Evolutionary conservation across 1,284 basidiomycete species (phyloP).

Genomic region (Hortiboletus rubellus): DNA sequence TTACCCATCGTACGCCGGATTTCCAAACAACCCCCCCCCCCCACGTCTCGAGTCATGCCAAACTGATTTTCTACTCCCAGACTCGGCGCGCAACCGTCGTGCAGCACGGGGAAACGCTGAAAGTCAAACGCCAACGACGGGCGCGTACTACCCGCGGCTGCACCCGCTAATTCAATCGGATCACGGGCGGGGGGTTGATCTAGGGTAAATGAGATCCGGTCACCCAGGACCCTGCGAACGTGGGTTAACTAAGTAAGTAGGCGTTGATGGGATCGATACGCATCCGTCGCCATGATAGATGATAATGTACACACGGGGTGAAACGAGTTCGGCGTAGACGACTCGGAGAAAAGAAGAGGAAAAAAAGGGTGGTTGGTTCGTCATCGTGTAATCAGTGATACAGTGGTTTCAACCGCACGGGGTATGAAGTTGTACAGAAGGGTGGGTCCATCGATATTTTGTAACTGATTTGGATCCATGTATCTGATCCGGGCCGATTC

Average conservation of each 20-base stretch:
- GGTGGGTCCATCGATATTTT: not conserved
- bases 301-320: not conserved
- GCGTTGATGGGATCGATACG: not conserved
- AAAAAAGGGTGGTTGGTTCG: not conserved
- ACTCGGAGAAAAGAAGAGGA: not conserved
- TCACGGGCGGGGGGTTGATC: not conserved
- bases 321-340: not conserved
- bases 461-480: too few relatives aligned
- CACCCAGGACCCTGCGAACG: slow-evolving; percentile 1
- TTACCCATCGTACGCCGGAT: too few relatives aligned
- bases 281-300: not conserved
- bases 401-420: not conserved
- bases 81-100: too few relatives aligned
- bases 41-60: too few relatives aligned
- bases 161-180: too few relatives aligned
- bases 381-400: not conserved
- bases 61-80: too few relatives aligned
- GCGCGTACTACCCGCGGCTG: too few relatives aligned
- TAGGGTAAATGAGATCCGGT: not conserved
- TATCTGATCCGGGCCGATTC: not conserved
- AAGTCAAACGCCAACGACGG: too few relatives aligned
- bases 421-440: slow-evolving; percentile 1
- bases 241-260: not conserved
- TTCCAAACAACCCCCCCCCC: too few relatives aligned
- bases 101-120: too few relatives aligned